A percentile compares a stretch with the other conserved stretches of the same genome.
Conservation (phyloP, 768 basidiomycete species). For the Termitomyces bulborhizus region DNA sequence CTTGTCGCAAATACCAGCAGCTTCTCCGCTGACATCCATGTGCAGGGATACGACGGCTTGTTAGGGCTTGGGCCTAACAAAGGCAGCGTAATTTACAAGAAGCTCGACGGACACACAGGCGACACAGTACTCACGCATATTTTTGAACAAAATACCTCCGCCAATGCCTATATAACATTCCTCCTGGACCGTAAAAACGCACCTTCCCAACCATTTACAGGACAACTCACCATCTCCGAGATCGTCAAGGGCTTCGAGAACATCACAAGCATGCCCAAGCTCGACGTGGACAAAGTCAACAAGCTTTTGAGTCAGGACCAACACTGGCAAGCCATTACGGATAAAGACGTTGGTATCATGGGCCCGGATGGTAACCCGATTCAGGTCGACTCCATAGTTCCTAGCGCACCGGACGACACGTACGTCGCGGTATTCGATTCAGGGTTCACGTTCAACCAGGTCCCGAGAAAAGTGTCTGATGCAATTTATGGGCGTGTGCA, state of each 20-base stretch:
- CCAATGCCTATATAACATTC: constrained; percentile 62
- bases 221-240: constrained; percentile 68
- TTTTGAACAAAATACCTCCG: constrained; percentile 51
- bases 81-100: constrained; percentile 58
- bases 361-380: constrained; percentile 72
- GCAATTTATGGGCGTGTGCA: constrained; percentile 77
- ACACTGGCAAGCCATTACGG: constrained; percentile 75
- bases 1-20: constrained; percentile 56
- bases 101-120: constrained; percentile 41
- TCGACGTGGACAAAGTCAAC: constrained; percentile 62
- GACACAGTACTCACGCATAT: constrained; percentile 60
- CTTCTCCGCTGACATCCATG: constrained; percentile 54
- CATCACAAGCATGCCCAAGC: constrained; percentile 55
- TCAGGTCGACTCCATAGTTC: constrained; percentile 57
- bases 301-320: constrained; percentile 52
- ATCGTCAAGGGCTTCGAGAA: constrained; percentile 55
- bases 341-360: constrained; percentile 59
- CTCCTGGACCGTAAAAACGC: constrained; percentile 57
- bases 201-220: constrained; percentile 42
- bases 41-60: constrained; percentile 64
- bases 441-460: constrained; percentile 65
- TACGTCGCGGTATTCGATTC: constrained; percentile 72
- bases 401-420: constrained; percentile 55
- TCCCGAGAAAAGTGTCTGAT: constrained; percentile 68
- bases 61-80: constrained; percentile 76